Conservation (phyloP, 192 early-diverging fungal genomes). For the Diversispora eburnea region DNA sequence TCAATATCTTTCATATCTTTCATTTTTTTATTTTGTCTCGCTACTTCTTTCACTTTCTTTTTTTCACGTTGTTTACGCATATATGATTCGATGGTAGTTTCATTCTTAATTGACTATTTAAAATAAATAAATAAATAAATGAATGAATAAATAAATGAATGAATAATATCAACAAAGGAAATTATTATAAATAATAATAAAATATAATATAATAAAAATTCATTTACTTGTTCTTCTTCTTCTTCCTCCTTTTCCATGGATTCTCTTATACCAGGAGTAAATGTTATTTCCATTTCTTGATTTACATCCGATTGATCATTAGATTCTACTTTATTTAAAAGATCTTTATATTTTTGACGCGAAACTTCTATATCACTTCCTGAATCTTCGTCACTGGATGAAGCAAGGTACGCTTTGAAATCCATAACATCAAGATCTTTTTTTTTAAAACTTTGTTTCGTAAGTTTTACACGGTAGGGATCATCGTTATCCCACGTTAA, state of each 20-base stretch:
- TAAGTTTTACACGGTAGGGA: constrained; percentile 73
- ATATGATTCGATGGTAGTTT: constrained; percentile 83
- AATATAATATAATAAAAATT: neutral
- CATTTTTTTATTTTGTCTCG: constrained; percentile 35
- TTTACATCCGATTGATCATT: constrained; percentile 45
- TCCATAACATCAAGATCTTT: constrained; percentile 90
- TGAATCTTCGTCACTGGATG: constrained; percentile 62
- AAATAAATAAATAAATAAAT: constrained; percentile 12
- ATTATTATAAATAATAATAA: neutral
- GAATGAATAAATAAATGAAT: neutral
- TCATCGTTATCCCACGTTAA: constrained; percentile 97
- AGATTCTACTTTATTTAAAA: constrained; percentile 38
- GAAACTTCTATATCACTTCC: constrained; percentile 49
- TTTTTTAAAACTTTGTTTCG: constrained; percentile 78
- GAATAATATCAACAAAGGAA: neutral
- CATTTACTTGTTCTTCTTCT: constrained; percentile 39
- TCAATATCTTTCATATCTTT: constrained; percentile 29
- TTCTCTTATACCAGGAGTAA: constrained; percentile 86
- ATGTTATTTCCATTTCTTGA: constrained; percentile 92
- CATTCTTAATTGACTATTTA: constrained; percentile 54
- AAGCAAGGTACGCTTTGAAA: constrained; percentile 85
- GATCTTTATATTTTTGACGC: constrained; percentile 46
- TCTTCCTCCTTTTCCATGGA: neutral
- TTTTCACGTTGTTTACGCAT: constrained; percentile 82
- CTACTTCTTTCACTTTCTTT: constrained; percentile 56